Evolutionary conservation across 352 stramenopile genomes (phyloP), one percentile per base, ranked within the genome.

Genomic region (Globisporangium takayamanum): DNA sequence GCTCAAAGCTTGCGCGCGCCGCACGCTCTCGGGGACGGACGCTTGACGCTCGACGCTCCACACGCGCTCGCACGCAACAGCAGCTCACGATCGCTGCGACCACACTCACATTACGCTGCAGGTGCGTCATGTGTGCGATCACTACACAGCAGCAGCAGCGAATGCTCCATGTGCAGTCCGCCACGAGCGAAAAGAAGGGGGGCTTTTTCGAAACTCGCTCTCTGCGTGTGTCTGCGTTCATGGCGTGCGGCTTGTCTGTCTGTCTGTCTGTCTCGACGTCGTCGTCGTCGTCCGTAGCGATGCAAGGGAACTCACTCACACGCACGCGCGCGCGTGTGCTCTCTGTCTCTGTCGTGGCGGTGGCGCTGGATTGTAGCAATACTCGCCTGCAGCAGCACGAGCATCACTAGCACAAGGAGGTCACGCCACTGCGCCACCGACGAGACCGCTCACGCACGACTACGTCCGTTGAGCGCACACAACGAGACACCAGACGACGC

Each of bases 141-240:
- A 39, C 10, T 10, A 12, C 33, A 39, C 11, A 39, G 33, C 33
- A 39, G 33, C 33, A 47, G 10, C 14, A 47, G 41, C 41, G 41
- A 7, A n/a, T 39, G 5, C 33, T 39, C 33, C 39, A 45, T 45
- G 39, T 22, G 41, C 41, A 18, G 41, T 20, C 18, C 14, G 41
- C 15, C 15, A 39, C 20, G 41, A 18, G 41, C 33, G 48, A 36
- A 18, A 14, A 36, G 41, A 47, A 45, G 58, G 50, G 33, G 46
- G 20, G 39, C 15, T 26, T 53, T 47, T 28, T 28, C 30, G 59
- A 45, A 64, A 64, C 59, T 59, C 59, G 59, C 59, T 64, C 59
- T 64, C 52, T 64, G 1, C 3, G 22, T 16, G 11, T 41, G 47
- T 52, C 11, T 36, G 45, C 39, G 50, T 57, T 15, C 33, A 26